Percentiles rank a stretch among this genome's conserved stretches.
These are phyloP conservation scores for Xylaria sp. DNA, from an alignment of 2,329 filamentous ascomycete species.

Conservation along the genomic window DNA sequence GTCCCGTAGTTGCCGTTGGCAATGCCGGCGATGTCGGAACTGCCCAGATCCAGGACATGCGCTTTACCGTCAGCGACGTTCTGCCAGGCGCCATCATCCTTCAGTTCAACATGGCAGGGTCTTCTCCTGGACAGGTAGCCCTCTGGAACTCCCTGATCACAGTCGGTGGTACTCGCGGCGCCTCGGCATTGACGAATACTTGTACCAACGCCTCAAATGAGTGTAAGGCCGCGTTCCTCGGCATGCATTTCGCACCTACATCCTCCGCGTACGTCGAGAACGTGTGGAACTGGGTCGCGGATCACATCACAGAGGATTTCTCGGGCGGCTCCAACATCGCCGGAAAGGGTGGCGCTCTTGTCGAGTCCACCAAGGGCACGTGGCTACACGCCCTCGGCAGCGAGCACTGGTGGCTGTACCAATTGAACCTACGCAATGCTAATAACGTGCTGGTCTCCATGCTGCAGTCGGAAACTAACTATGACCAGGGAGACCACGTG, in stretches of 20 bases:
- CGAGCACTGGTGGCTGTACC: slow-evolving; percentile 69
- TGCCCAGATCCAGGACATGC: slow-evolving; percentile 73
- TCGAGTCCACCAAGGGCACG: slow-evolving; percentile 59
- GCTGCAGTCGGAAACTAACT: slow-evolving; percentile 67
- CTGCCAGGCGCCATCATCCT: slow-evolving; percentile 71
- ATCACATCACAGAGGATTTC: slow-evolving; percentile 62
- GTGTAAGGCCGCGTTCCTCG: slow-evolving; percentile 59
- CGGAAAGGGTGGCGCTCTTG: slow-evolving; percentile 60
- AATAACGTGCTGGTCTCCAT: slow-evolving; percentile 62
- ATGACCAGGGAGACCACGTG: slow-evolving; percentile 56
- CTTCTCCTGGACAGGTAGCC: slow-evolving; percentile 49
- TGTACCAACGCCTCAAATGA: slow-evolving; percentile 51
- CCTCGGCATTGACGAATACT: slow-evolving; percentile 43
- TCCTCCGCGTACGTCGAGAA: slow-evolving; percentile 66
- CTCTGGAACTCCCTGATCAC: slow-evolving; percentile 54
- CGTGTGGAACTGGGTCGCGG: slow-evolving; percentile 64
- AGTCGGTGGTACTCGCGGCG: slow-evolving; percentile 53
- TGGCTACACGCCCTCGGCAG: slow-evolving; percentile 64
- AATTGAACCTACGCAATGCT: slow-evolving; percentile 64
- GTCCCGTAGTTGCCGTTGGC: slow-evolving; percentile 69
- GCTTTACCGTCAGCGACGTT: slow-evolving; percentile 70
- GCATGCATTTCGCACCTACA: slow-evolving; percentile 59
- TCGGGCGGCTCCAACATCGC: slow-evolving; percentile 60
- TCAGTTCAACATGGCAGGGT: slow-evolving; percentile 54
- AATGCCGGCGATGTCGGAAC: slow-evolving; percentile 66